Conservation (phyloP, 2,329 filamentous ascomycete species). For the Talaromyces sp. region DNA sequence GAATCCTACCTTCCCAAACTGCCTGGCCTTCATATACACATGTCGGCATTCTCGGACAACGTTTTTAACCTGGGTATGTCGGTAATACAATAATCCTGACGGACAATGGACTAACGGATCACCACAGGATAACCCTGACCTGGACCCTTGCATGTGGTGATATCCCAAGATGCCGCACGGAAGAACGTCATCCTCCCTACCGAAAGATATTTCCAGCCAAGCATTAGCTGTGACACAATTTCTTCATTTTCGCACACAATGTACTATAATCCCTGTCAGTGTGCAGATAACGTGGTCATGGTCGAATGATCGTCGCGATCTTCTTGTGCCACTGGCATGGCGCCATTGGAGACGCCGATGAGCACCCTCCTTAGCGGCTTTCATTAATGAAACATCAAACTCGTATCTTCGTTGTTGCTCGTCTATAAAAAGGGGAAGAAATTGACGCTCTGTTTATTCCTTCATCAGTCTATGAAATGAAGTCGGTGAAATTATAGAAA, state of each 20-base stretch:
- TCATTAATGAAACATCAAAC: not conserved
- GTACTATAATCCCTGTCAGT: not conserved
- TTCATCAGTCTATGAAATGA: not conserved
- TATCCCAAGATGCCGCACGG: not conserved
- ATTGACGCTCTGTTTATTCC: not conserved
- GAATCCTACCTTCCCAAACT: not conserved
- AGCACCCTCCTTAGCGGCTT: slow-evolving; percentile 9
- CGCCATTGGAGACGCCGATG: slow-evolving; percentile 13
- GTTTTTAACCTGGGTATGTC: not conserved
- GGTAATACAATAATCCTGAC: not conserved
- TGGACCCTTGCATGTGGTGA: not conserved
- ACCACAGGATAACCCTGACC: not conserved
- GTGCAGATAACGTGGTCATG: not conserved
- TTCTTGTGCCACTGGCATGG: slow-evolving; percentile 1
- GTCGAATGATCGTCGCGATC: slow-evolving; percentile 10
- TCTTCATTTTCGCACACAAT: slow-evolving; percentile 2
- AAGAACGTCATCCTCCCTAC: not conserved
- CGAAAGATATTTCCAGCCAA: not conserved
- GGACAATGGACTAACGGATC: not conserved
- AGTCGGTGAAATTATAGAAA: not conserved
- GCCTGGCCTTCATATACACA: not conserved
- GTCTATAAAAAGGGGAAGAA: not conserved
- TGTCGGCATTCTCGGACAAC: not conserved
- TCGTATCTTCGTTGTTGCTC: not conserved
- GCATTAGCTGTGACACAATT: slow-evolving; percentile 1